These are phyloP conservation scores for Pseudocercospora musae DNA, from an alignment of 2,329 filamentous ascomycete genomes.

Conservation along the genomic window DNA sequence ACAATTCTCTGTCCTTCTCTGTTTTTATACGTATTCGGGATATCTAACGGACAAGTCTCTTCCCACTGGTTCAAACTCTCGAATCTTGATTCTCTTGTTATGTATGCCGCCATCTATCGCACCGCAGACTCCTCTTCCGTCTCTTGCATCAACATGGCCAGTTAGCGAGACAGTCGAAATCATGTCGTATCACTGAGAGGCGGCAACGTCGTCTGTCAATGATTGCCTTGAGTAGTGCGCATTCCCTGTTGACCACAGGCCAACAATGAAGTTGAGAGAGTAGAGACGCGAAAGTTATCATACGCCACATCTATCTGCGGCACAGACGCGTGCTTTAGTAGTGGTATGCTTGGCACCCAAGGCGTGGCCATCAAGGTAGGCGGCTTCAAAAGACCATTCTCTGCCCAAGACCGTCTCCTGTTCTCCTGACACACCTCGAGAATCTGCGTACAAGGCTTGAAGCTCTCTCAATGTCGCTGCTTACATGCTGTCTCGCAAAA, in stretches of 20 bases:
- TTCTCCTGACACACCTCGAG: too few species aligned
- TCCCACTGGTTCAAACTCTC: too few species aligned
- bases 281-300: background rate
- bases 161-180: too few species aligned
- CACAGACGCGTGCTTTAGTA: background rate
- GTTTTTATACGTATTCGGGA: too few species aligned
- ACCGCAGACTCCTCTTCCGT: background rate
- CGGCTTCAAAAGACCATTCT: background rate
- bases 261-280: background rate
- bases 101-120: too few species aligned
- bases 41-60: too few species aligned
- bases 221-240: background rate
- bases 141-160: background rate
- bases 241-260: background rate
- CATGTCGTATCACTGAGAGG: background rate
- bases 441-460: too few species aligned
- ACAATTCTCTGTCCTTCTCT: too few species aligned
- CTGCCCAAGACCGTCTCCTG: background rate
- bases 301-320: background rate
- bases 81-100: too few species aligned
- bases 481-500: background rate
- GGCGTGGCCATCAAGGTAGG: background rate
- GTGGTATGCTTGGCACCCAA: background rate
- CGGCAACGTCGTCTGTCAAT: background rate
- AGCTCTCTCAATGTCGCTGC: background rate